phyloP scores from a whole-genome alignment of 1,284 basidiomycete genomes.

The Rhodofomes roseus region DNA sequence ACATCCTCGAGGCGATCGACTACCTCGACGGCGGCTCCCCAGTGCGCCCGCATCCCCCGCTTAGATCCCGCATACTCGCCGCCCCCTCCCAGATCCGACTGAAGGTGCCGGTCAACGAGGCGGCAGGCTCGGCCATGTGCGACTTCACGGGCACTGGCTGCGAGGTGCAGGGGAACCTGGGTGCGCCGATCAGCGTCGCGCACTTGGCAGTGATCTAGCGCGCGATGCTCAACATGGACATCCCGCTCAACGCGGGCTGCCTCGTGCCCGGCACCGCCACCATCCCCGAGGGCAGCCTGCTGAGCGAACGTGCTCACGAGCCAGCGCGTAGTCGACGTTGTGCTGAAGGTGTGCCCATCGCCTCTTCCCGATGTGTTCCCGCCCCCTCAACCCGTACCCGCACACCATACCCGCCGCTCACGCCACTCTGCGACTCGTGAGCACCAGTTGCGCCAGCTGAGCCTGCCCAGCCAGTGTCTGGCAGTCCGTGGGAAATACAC shows the following conservation, averaged over 20 bases:
- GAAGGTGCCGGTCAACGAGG: slow-evolving; percentile 75
- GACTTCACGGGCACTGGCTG: slow-evolving; percentile 91
- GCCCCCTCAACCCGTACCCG: too few relatives aligned
- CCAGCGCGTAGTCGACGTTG: slow-evolving; percentile 93
- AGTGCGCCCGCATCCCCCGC: slow-evolving; percentile 34
- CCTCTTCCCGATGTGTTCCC: too few relatives aligned
- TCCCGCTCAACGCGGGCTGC: slow-evolving; percentile 93
- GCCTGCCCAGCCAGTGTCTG: too few relatives aligned
- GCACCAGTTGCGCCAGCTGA: too few relatives aligned
- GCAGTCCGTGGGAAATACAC: too few relatives aligned
- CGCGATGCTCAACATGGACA: slow-evolving; percentile 88
- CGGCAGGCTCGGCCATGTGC: slow-evolving; percentile 78
- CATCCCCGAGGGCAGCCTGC: slow-evolving; percentile 78
- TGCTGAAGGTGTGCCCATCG: slow-evolving; percentile 92
- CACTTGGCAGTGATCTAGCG: slow-evolving; percentile 95
- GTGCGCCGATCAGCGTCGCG: slow-evolving; percentile 85
- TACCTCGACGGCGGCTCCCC: slow-evolving; percentile 89
- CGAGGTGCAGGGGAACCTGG: slow-evolving; percentile 88
- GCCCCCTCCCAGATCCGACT: slow-evolving; percentile 62
- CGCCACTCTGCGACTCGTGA: too few relatives aligned
- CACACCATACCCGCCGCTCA: too few relatives aligned
- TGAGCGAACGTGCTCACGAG: slow-evolving; percentile 87
- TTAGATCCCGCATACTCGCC: not conserved
- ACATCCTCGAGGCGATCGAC: slow-evolving; percentile 68
- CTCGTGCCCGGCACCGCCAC: slow-evolving; percentile 79